These are phyloP conservation scores for Amniculicola lignicola DNA, from an alignment of 495 filamentous ascomycete species.

Conservation along the genomic window DNA sequence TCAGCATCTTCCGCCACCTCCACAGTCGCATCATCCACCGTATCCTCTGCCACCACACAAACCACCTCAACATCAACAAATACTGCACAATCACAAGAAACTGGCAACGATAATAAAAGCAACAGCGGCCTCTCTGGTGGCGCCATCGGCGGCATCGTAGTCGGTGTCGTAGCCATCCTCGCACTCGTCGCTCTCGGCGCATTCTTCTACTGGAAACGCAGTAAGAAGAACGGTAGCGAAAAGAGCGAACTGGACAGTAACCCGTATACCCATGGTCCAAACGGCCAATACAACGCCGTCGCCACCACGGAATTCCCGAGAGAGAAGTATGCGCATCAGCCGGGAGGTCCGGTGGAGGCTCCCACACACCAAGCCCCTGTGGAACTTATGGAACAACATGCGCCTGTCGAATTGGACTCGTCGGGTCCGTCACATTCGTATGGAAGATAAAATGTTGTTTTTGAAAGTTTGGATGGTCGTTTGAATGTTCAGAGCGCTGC, in stretches of 20 bases:
- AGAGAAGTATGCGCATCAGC: conserved; percentile 1
- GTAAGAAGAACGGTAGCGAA: neutral
- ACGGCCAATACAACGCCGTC: neutral
- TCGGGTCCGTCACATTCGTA: too few relatives aligned
- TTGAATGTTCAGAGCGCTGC: too few relatives aligned
- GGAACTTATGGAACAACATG: neutral
- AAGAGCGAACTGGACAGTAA: neutral
- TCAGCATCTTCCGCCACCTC: neutral
- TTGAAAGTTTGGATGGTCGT: too few relatives aligned
- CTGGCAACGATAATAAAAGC: too few relatives aligned
- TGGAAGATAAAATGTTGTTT: too few relatives aligned
- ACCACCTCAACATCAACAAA: neutral
- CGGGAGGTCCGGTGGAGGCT: neutral
- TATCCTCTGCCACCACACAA: neutral
- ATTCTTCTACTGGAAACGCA: conserved; percentile 1
- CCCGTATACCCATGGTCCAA: neutral
- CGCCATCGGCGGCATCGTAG: conserved; percentile 10
- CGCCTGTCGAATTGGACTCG: neutral
- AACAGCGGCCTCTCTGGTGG: conserved; percentile 1
- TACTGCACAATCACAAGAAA: neutral
- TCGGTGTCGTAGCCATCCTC: conserved; percentile 1
- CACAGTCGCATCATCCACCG: neutral
- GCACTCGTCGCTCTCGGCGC: neutral
- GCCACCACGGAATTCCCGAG: neutral
- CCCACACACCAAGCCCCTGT: neutral